Base-by-base conservation (phyloP, 2,329 filamentous ascomycete species). In the Trichoderma citrinoviride region DNA sequence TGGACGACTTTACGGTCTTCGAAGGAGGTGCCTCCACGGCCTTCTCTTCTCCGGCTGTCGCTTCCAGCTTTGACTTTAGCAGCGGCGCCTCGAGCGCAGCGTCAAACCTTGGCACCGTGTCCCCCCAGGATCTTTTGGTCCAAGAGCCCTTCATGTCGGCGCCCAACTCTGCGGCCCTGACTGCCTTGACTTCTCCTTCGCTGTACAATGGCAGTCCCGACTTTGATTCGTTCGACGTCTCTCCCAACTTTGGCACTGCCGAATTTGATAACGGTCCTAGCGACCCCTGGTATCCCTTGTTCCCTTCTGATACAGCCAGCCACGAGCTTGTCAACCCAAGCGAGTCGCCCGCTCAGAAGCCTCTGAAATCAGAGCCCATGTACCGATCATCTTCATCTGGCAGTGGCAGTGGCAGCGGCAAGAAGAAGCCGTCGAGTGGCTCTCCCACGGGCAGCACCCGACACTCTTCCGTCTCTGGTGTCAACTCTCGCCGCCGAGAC, bases 121-220 rank as follows among this genome's bases (percentile, higher is more conserved):
- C 93, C 67, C 93, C 93, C 21, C 89, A 91, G 77, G 92, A 97
- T 73, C 82, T 96, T 69, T 79, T 90, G 70, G 82, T 93, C 71
- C 85, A 87, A 70, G 87, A 91, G 72, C 82, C 84, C 66, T 87
- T 87, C 73, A 82, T 86, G 74, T 96, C 92, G 67, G 87, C 92
- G 43, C 93, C 93, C 33, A 91, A 91, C 73, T 96, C 93, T 2
- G 84, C 89, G 53, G 88, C 91, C 40, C 87, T 95, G 74, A 96
- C 93, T 41, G 88, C 92, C 68, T 74, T 97, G 77, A 96, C 92
- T 65, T 95, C 93, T 66, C 93, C 93, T 50, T 91, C 90, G n/a
- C 82, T 87, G 65, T 89, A 87, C 72, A 85, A 90, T 73, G 90
- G 89, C 71, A 96, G 92, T 60, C 92, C 92, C 12, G 89, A 87